Base-by-base conservation (phyloP, 192 early-diverging fungal genomes). In the Glomus cerebriforme region DNA sequence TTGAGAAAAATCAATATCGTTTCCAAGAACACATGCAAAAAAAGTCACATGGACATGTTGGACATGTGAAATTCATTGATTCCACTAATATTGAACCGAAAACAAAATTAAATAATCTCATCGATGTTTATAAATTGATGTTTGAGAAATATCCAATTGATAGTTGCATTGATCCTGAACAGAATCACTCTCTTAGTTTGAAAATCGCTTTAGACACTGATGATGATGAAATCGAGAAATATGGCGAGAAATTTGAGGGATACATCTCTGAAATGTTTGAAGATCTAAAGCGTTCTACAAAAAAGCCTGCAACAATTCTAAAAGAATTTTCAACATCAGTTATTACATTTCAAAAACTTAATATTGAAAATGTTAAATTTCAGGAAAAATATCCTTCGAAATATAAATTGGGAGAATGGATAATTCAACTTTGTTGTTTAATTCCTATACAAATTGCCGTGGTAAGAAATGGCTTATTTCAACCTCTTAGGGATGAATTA, bases 391-490 rank as follows among this genome's bases (percentile, higher is more conserved):
- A 43, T 45, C 10, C 43, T 43, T 22, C 26, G 19, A 70, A 47
- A 9, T 54, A 32, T 58, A 7, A 58, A 31, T 10, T 58, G 0
- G 26, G 31, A 0, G 60, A 32, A 64, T 76, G 59, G 59, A 45
- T 76, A 9, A 45, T 76, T 19, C 59, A 76, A 45, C 45, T 76
- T 19, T 76, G 4, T 9, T 43, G 22, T 29, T 45, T 76, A 6
- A 76, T 76, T n/a, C n/a, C n/a, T n/a, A n/a, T n/a, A n/a, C n/a
- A n/a, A n/a, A n/a, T n/a, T n/a, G n/a, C n/a, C n/a, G 62, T 79
- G n/a, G 49, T 69, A 13, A 22, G n/a, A 49, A 39, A 79, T 34
- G 39, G 73, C 59, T 2, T 34, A 49, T 79, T 79, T 64, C 7
- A 39, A 8, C 58, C 70, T 2, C 22, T 79, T 1, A 10, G 19